Conservation (phyloP, 1,284 basidiomycete genomes). For the Irpex sp. region DNA sequence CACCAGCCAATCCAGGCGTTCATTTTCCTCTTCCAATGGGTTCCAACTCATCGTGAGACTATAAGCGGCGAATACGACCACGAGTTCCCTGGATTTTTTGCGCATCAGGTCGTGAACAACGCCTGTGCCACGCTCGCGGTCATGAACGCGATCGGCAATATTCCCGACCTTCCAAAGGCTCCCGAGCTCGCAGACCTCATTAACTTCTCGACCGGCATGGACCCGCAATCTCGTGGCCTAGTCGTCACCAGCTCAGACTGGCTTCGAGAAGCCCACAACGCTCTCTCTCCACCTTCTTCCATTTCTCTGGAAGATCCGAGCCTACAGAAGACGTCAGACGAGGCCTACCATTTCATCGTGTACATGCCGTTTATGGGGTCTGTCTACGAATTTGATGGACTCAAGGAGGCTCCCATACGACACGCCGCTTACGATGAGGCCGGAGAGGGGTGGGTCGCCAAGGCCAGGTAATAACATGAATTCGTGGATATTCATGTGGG, state of each 20-base stretch:
- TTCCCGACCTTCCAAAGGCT: constrained; percentile 67
- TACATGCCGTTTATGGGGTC: constrained; percentile 82
- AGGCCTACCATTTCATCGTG: constrained; percentile 92
- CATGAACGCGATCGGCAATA: constrained; percentile 90
- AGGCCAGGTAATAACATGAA: constrained; percentile 54
- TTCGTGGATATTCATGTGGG: neutral
- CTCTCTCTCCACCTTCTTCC: constrained; percentile 83
- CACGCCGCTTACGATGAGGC: constrained; percentile 68
- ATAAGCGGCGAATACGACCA: constrained; percentile 62
- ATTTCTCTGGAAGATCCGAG: constrained; percentile 77
- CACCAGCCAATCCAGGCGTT: constrained; percentile 83
- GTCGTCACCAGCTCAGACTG: constrained; percentile 85
- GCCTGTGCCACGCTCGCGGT: constrained; percentile 92
- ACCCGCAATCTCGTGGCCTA: constrained; percentile 81
- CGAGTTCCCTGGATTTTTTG: constrained; percentile 84
- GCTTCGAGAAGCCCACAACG: constrained; percentile 83
- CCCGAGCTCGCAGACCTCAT: constrained; percentile 71
- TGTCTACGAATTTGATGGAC: constrained; percentile 88
- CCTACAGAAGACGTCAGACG: constrained; percentile 70
- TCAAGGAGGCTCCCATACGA: constrained; percentile 74
- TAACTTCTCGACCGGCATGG: constrained; percentile 81
- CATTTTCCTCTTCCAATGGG: constrained; percentile 94
- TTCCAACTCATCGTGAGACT: constrained; percentile 45
- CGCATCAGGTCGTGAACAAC: constrained; percentile 92
- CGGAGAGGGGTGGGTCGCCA: constrained; percentile 78